Conservation (phyloP, 2,329 filamentous ascomycete genomes). For the Fusarium torulosum region DNA sequence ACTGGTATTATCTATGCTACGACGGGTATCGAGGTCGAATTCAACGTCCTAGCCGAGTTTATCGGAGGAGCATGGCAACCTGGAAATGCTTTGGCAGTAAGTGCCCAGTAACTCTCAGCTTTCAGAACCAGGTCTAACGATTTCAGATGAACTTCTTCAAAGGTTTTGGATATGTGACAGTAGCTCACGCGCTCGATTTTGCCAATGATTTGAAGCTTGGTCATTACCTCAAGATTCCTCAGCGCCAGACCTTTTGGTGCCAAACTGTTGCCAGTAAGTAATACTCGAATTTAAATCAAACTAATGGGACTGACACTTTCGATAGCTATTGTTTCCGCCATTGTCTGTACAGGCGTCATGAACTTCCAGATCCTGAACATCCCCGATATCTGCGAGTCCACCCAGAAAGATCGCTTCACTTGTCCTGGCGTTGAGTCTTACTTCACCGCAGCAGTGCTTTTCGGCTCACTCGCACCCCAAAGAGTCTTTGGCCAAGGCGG, state of each 20-base stretch:
- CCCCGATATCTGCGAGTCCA: conserved; percentile 52
- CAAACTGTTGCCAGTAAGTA: conserved; percentile 51
- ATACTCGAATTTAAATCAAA: too few species aligned
- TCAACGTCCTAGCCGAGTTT: conserved; percentile 63
- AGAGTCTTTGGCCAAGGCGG: conserved; percentile 54
- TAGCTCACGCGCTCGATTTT: conserved; percentile 55
- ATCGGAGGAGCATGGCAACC: conserved; percentile 59
- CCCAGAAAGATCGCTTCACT: conserved; percentile 53
- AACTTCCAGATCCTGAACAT: conserved; percentile 56
- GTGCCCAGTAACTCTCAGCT: fast-evolving
- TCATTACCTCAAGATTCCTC: conserved; percentile 61
- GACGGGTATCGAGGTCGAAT: conserved; percentile 58
- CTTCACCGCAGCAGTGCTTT: conserved; percentile 57
- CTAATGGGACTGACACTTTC: too few species aligned
- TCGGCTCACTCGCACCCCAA: conserved; percentile 56
- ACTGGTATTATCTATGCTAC: conserved; percentile 60
- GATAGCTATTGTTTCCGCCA: conserved; percentile 50
- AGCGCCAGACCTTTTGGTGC: conserved; percentile 52
- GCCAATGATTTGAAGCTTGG: conserved; percentile 54
- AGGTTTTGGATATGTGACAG: conserved; percentile 56
- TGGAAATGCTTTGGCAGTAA: conserved; percentile 57
- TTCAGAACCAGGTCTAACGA: not conserved
- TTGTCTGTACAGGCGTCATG: conserved; percentile 54
- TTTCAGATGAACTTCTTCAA: conserved; percentile 61
- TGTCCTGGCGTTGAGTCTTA: conserved; percentile 57